phyloP scores from a whole-genome alignment of 192 early-diverging fungal genomes.

The Thamnidium elegans region DNA sequence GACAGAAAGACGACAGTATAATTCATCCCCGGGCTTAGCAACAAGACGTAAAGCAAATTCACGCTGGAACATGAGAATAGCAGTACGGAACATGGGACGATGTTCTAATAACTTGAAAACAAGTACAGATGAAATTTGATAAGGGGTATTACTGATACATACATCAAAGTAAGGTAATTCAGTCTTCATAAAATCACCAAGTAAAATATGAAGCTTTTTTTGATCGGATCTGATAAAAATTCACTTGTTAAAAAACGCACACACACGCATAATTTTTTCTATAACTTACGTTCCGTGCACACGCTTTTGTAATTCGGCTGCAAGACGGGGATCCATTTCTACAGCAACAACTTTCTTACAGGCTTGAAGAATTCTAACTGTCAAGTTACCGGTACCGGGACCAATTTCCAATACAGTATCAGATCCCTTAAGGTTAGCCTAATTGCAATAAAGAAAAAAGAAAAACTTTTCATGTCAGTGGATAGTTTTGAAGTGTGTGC shows the following conservation, averaged over 20 bases:
- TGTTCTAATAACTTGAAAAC: slow-evolving; percentile 95
- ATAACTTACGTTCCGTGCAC: slow-evolving; percentile 84
- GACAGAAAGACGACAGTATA: slow-evolving; percentile 90
- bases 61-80: slow-evolving; percentile 98
- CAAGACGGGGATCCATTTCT: slow-evolving; percentile 95
- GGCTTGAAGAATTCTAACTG: slow-evolving; percentile 87
- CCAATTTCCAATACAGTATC: slow-evolving; percentile 92
- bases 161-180: slow-evolving; percentile 97
- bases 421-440: slow-evolving; percentile 55
- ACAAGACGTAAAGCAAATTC: slow-evolving; percentile 95
- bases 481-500: not conserved
- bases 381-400: slow-evolving; percentile 98
- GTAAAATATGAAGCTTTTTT: slow-evolving; percentile 84
- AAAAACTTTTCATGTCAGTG: not conserved
- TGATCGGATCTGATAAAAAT: slow-evolving; percentile 68
- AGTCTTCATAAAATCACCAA: slow-evolving; percentile 98
- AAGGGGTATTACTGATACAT: slow-evolving; percentile 97
- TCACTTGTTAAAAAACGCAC: not conserved
- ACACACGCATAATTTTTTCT: slow-evolving; percentile 1
- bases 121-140: slow-evolving; percentile 94
- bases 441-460: slow-evolving; percentile 4
- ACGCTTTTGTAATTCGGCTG: slow-evolving; percentile 95
- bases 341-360: slow-evolving; percentile 94
- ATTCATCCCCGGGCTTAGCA: slow-evolving; percentile 88
- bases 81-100: slow-evolving; percentile 81